These are phyloP conservation scores for Euclidium syriacum DNA, from an alignment of 345 rosid species.

Conservation along the genomic window DNA sequence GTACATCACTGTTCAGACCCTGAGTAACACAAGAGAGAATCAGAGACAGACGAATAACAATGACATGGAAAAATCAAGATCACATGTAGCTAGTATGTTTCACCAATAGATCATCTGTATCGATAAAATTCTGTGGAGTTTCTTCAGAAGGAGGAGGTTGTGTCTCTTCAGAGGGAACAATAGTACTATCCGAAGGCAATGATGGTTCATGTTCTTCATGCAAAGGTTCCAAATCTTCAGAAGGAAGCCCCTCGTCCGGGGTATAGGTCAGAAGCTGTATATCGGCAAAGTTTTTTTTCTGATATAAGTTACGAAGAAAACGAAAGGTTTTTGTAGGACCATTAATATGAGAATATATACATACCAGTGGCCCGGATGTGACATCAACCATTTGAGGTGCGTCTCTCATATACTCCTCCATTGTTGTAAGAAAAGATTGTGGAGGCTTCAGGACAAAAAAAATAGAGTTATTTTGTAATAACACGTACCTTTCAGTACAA, in stretches of 20 bases:
- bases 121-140: conserved; percentile 51
- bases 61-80: conserved; percentile 1
- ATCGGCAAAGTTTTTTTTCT: neutral
- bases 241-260: conserved; percentile 53
- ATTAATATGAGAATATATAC: conserved; percentile 22
- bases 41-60: neutral
- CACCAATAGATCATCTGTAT: conserved; percentile 88
- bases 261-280: conserved; percentile 77
- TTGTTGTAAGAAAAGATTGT: conserved; percentile 50
- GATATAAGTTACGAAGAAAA: neutral
- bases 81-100: neutral
- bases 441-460: conserved; percentile 60
- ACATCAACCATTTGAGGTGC: conserved; percentile 32
- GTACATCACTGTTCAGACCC: conserved; percentile 47
- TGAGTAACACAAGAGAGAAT: conserved; percentile 23
- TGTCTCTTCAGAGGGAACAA: conserved; percentile 40
- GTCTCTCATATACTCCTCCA: conserved; percentile 34
- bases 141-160: conserved; percentile 37
- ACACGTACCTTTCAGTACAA: neutral
- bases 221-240: conserved; percentile 43
- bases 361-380: conserved; percentile 58
- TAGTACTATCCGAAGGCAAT: conserved; percentile 40
- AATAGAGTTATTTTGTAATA: neutral
- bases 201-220: conserved; percentile 57
- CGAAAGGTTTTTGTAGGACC: neutral